A percentile compares a stretch with the other conserved stretches of the same genome.
Conservation (phyloP, 2,329 filamentous ascomycete species). For the Pseudocercospora fuligena region DNA sequence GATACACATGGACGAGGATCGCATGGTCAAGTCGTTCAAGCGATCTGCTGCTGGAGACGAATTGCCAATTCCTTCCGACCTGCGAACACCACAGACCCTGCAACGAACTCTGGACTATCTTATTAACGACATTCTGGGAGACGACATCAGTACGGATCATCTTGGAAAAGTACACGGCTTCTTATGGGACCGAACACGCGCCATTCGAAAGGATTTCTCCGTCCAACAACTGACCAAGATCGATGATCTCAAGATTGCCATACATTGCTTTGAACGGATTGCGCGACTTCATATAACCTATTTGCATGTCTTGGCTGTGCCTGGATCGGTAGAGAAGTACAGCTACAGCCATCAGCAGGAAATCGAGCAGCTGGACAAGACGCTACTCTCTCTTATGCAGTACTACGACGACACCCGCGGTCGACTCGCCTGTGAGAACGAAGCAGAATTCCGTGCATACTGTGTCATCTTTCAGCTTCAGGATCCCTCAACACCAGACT, state of each 20-base stretch:
- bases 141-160: conserved; percentile 45
- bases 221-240: conserved; percentile 63
- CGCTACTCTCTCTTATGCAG: conserved; percentile 64
- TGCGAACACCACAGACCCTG: conserved; percentile 59
- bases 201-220: conserved; percentile 68
- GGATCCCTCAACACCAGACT: conserved; percentile 51
- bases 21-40: conserved; percentile 69
- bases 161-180: conserved; percentile 64
- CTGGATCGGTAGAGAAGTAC: conserved; percentile 49
- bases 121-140: conserved; percentile 54
- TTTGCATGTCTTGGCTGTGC: conserved; percentile 61
- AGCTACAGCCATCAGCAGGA: conserved; percentile 64
- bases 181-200: conserved; percentile 68
- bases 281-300: conserved; percentile 68
- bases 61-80: conserved; percentile 66
- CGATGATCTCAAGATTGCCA: conserved; percentile 61
- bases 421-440: conserved; percentile 58
- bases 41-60: conserved; percentile 67
- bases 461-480: conserved; percentile 62
- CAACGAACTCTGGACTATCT: conserved; percentile 52
- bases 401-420: conserved; percentile 63
- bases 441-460: conserved; percentile 68
- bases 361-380: conserved; percentile 67
- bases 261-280: conserved; percentile 66
- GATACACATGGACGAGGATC: conserved; percentile 52